Evolutionary conservation across 768 basidiomycete species (phyloP).

Genomic region (Brasilioporus rufonigricans): DNA sequence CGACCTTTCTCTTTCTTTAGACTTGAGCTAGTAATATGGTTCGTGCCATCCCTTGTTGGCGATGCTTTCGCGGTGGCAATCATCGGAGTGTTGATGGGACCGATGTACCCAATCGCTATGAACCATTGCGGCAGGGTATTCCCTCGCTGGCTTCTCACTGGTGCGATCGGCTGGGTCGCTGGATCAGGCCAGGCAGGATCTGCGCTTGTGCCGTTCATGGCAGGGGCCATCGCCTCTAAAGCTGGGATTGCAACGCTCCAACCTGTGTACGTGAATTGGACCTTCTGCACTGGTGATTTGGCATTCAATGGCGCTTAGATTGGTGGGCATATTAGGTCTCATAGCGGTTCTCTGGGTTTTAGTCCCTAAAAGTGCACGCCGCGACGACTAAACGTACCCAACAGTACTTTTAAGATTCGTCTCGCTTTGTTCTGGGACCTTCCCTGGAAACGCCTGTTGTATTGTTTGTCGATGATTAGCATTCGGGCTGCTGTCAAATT

Average conservation of each 20-base stretch:
- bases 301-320: not conserved
- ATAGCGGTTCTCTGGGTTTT: conserved; percentile 40
- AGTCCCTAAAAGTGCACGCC: conserved; percentile 29
- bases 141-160: conserved; percentile 19
- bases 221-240: conserved; percentile 29
- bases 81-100: too few relatives aligned
- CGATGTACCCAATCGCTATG: too few relatives aligned
- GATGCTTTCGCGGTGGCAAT: too few relatives aligned
- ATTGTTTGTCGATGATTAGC: not conserved
- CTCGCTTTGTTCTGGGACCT: not conserved
- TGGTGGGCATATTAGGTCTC: conserved; percentile 38
- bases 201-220: conserved; percentile 46
- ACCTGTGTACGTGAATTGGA: too few relatives aligned
- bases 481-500: not conserved
- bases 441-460: too few relatives aligned
- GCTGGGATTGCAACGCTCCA: too few relatives aligned
- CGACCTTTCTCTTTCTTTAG: too few relatives aligned
- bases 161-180: conserved; percentile 49
- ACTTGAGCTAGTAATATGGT: too few relatives aligned
- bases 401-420: too few relatives aligned
- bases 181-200: conserved; percentile 43
- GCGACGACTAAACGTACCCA: not conserved
- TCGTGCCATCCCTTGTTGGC: too few relatives aligned
- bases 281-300: not conserved
- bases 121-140: too few relatives aligned